phyloP scores from a whole-genome alignment of 805 yeast species.

The Spathaspora girioi region DNA sequence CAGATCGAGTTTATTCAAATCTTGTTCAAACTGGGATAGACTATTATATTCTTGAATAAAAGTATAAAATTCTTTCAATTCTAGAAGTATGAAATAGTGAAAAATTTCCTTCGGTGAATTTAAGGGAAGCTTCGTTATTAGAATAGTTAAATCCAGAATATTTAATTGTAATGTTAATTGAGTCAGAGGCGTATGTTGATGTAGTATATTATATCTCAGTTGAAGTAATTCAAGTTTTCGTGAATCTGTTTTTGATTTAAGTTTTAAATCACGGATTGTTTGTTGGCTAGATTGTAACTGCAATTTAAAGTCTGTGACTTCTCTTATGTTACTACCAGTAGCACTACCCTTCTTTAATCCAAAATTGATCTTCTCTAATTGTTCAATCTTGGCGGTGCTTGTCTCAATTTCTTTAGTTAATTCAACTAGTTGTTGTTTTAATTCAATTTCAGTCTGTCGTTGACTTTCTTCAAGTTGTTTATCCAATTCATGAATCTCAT shows the following conservation, averaged over 20 bases:
- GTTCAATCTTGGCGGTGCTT: conserved; percentile 13
- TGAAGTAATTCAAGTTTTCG: conserved; percentile 3
- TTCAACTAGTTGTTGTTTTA: conserved; percentile 32
- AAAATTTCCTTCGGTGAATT: background rate
- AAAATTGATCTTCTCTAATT: conserved; percentile 18
- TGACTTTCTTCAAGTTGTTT: conserved; percentile 48
- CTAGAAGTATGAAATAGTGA: background rate
- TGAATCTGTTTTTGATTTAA: background rate
- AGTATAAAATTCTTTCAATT: background rate
- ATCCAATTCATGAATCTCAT: conserved; percentile 48
- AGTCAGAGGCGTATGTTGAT: background rate
- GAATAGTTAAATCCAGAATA: background rate
- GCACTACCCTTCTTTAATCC: conserved; percentile 8
- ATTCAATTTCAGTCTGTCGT: conserved; percentile 38
- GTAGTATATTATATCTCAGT: conserved; percentile 2
- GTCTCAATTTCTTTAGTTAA: conserved; percentile 14
- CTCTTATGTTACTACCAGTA: background rate
- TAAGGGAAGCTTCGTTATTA: background rate
- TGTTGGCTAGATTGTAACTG: background rate
- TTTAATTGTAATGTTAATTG: background rate
- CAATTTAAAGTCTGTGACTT: background rate
- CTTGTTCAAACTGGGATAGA: background rate
- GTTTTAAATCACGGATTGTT: background rate
- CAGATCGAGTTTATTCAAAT: background rate
- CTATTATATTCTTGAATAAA: background rate